These are phyloP conservation scores for Radiomyces spectabilis DNA, from an alignment of 192 early-diverging fungal species.

Conservation along the genomic window DNA sequence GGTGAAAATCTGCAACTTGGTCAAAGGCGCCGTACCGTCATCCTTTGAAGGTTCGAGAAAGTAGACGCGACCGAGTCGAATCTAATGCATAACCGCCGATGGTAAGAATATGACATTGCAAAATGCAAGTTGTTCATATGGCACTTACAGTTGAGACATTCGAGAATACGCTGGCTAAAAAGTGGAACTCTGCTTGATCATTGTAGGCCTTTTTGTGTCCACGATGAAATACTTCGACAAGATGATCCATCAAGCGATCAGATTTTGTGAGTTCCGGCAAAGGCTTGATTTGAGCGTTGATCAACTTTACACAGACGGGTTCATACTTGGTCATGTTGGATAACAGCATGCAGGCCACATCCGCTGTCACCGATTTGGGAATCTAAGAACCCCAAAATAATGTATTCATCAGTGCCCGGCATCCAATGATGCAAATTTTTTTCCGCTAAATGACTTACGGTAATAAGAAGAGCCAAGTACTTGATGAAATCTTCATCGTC, in stretches of 20 bases:
- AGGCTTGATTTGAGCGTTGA: slow-evolving; percentile 30
- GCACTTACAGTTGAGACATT: slow-evolving; percentile 60
- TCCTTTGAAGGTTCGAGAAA: slow-evolving; percentile 60
- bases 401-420: not conserved
- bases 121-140: too few species aligned
- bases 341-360: slow-evolving; percentile 83
- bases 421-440: not conserved
- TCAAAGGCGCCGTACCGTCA: slow-evolving; percentile 63
- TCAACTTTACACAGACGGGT: slow-evolving; percentile 44
- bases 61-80: slow-evolving; percentile 57
- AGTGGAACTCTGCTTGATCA: slow-evolving; percentile 69
- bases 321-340: slow-evolving; percentile 85
- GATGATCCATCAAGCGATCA: slow-evolving; percentile 62
- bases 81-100: slow-evolving; percentile 23
- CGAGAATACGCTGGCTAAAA: slow-evolving; percentile 89
- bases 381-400: slow-evolving; percentile 31
- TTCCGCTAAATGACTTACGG: slow-evolving; percentile 34
- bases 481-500: slow-evolving; percentile 65
- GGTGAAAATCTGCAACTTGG: slow-evolving; percentile 80
- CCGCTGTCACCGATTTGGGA: slow-evolving; percentile 62
- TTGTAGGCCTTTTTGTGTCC: slow-evolving; percentile 78
- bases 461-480: slow-evolving; percentile 60
- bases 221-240: slow-evolving; percentile 84
- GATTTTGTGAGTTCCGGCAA: slow-evolving; percentile 35
- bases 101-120: not conserved